Conservation (phyloP, 768 basidiomycete genomes). For the Thelephora ganbajun region DNA sequence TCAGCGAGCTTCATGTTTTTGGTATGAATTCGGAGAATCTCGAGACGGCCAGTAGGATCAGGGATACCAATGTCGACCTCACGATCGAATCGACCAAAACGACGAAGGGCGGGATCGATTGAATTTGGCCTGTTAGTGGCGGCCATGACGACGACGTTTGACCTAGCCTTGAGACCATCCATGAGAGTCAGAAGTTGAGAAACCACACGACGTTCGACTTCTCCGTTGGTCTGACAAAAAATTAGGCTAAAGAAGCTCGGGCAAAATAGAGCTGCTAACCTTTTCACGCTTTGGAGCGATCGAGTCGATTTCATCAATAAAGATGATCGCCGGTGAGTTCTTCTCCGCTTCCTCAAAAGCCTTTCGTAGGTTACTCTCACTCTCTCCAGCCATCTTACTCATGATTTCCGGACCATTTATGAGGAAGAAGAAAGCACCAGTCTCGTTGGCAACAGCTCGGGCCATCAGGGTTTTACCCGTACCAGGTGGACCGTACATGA, state of each 20-base stretch:
- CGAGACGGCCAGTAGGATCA: conserved; percentile 96
- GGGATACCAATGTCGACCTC: conserved; percentile 99
- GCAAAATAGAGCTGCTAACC: conserved; percentile 25
- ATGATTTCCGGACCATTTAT: conserved; percentile 99
- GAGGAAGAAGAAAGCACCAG: conserved; percentile 99
- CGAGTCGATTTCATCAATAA: conserved; percentile 98
- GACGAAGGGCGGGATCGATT: conserved; percentile 95
- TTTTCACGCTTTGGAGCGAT: conserved; percentile 99
- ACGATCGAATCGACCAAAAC: conserved; percentile 98
- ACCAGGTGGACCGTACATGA: conserved; percentile 97
- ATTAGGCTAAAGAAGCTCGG: conserved; percentile 1
- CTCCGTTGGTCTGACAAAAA: conserved; percentile 82
- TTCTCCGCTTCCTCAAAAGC: conserved; percentile 99
- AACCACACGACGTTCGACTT: conserved; percentile 98
- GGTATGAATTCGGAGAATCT: conserved; percentile 97
- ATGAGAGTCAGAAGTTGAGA: conserved; percentile 97
- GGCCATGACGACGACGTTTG: conserved; percentile 99
- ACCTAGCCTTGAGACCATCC: conserved; percentile 97
- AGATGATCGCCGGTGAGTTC: conserved; percentile 99
- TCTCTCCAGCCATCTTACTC: conserved; percentile 99
- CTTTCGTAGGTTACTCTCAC: conserved; percentile 92
- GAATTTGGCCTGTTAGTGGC: conserved; percentile 99
- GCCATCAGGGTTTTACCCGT: conserved; percentile 99
- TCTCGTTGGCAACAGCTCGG: conserved; percentile 97
- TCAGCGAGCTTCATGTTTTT: conserved; percentile 99